Evolutionary conservation across 78 protist species (phyloP).

Genomic region (Goniomonas avonlea): DNA sequence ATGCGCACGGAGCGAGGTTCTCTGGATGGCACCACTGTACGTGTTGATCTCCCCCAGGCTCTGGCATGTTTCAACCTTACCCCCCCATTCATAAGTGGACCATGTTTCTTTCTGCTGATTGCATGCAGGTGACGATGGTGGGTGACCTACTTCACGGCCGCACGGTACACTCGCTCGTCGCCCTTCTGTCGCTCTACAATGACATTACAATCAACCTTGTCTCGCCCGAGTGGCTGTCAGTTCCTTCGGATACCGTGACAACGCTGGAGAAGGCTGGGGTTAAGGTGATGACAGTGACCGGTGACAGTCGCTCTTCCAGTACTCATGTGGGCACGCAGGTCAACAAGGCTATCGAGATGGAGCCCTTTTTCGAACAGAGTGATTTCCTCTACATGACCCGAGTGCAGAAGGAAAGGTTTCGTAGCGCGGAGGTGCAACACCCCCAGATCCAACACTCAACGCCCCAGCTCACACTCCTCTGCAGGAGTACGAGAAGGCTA

Average conservation of each 20-base stretch:
- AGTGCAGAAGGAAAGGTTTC: slow-evolving; percentile 81
- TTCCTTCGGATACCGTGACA: no score
- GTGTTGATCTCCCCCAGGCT: background rate
- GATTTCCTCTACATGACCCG: slow-evolving; percentile 88
- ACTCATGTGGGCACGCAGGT: no score
- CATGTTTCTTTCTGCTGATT: background rate
- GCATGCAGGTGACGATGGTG: slow-evolving; percentile 55
- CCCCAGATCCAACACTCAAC: background rate
- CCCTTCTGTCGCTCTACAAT: slow-evolving; percentile 48
- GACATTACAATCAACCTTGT: slow-evolving; percentile 53
- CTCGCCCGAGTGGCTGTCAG: slow-evolving; percentile 44
- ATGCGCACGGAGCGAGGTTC: slow-evolving; percentile 87
- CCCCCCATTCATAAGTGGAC: background rate
- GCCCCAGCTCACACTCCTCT: background rate
- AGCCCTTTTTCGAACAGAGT: no score
- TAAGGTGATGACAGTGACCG: no score
- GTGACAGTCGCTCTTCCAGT: no score
- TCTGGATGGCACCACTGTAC: slow-evolving; percentile 57
- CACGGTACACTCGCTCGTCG: slow-evolving; percentile 59
- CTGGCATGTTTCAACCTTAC: background rate
- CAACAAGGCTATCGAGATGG: no score
- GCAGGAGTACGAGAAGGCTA: background rate
- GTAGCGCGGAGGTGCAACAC: background rate
- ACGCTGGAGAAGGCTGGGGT: no score
- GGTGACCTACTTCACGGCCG: slow-evolving; percentile 85